Evolutionary conservation across 2,329 filamentous ascomycete genomes (phyloP).

Genomic region (Fusarium nygamai): DNA sequence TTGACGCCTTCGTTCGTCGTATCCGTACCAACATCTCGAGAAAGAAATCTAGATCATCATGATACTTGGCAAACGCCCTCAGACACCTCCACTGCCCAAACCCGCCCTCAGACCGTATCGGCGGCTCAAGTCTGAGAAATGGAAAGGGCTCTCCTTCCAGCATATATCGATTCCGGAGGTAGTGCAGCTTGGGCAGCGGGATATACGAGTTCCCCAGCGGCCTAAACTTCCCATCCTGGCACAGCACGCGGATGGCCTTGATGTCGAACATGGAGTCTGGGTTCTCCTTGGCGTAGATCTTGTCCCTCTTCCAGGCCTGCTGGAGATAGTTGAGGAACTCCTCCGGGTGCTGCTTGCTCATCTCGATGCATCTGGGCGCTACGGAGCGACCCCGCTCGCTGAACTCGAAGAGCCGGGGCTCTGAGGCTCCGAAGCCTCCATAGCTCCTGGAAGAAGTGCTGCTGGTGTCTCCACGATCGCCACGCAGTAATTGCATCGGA

Average conservation of each 20-base stretch:
- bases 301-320: constrained; percentile 37
- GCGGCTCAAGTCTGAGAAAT: constrained; percentile 33
- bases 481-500: constrained; percentile 39
- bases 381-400: constrained; percentile 35
- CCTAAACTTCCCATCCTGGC: constrained; percentile 31
- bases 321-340: constrained; percentile 37
- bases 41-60: constrained; percentile 36
- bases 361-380: constrained; percentile 33
- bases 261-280: constrained; percentile 35
- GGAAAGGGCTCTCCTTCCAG: constrained; percentile 37
- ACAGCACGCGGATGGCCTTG: constrained; percentile 30
- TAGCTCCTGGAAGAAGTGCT: constrained; percentile 36
- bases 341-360: constrained; percentile 33
- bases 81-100: constrained; percentile 37
- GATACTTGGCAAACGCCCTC: constrained; percentile 25
- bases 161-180: constrained; percentile 39
- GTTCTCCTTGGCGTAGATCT: constrained; percentile 35
- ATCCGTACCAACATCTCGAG: constrained; percentile 36
- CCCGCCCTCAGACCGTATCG: constrained; percentile 28
- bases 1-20: constrained; percentile 21
- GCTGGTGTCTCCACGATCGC: constrained; percentile 40
- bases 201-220: constrained; percentile 34
- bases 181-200: constrained; percentile 39
- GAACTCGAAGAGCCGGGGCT: constrained; percentile 38
- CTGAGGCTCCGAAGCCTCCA: constrained; percentile 34